These are phyloP conservation scores for Ceratocystis cubensis DNA, from an alignment of 2,329 filamentous ascomycete species.

Conservation along the genomic window DNA sequence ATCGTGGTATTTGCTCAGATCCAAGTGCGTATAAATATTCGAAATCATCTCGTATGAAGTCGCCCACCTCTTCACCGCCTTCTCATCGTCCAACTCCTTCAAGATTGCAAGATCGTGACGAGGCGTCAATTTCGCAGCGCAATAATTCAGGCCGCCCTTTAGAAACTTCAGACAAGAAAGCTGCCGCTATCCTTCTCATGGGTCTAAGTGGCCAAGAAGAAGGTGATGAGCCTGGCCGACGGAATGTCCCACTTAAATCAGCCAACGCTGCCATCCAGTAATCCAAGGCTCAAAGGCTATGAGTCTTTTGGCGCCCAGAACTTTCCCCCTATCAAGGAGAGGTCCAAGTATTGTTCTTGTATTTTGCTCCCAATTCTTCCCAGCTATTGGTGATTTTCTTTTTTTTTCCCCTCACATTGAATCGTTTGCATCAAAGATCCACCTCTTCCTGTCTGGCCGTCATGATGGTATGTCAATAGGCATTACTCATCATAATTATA, in stretches of 20 bases:
- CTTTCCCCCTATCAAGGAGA: background rate
- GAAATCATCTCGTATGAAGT: background rate
- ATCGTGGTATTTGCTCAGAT: constrained; percentile 6
- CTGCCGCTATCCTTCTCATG: constrained; percentile 37
- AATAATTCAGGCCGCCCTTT: background rate
- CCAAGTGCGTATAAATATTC: constrained; percentile 14
- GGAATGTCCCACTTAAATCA: constrained; percentile 8
- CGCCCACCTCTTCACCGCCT: background rate
- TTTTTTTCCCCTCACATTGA: constrained; percentile 14
- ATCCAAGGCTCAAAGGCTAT: constrained; percentile 23
- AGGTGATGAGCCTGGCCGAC: constrained; percentile 21
- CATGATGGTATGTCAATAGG: background rate
- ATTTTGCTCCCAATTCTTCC: background rate
- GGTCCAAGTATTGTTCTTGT: background rate
- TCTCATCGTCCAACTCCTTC: background rate
- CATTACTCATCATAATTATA: background rate
- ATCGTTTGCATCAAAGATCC: too few species aligned
- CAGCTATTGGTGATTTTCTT: background rate
- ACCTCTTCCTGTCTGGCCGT: too few species aligned
- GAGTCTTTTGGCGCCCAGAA: background rate
- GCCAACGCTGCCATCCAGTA: constrained; percentile 27
- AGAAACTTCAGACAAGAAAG: constrained; percentile 30
- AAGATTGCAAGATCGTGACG: background rate
- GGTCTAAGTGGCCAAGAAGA: constrained; percentile 34
- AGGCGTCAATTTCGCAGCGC: background rate